phyloP scores from a whole-genome alignment of 2,329 filamentous ascomycete genomes.

The Cercospora citrullina region DNA sequence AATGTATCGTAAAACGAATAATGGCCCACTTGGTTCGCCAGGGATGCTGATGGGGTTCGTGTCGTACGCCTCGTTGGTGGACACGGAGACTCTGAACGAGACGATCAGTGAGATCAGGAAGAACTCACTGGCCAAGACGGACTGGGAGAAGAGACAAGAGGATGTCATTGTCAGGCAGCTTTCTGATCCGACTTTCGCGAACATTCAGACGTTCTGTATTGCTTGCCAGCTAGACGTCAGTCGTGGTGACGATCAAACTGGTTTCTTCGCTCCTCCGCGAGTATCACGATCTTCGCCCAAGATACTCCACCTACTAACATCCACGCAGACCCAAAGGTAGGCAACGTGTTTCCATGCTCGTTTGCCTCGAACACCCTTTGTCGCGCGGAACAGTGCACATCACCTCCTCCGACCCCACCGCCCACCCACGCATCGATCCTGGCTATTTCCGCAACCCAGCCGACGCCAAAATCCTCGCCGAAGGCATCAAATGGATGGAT shows the following conservation, averaged over 20 bases:
- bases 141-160: constrained; percentile 41
- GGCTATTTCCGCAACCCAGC: constrained; percentile 36
- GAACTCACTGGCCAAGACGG: constrained; percentile 39
- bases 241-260: constrained; percentile 33
- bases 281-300: neutral
- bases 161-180: constrained; percentile 39
- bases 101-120: constrained; percentile 37
- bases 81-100: constrained; percentile 32
- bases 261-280: constrained; percentile 37
- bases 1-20: constrained; percentile 38
- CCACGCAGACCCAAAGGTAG: constrained; percentile 32
- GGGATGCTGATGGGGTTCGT: constrained; percentile 42
- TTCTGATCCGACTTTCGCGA: constrained; percentile 39
- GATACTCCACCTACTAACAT: neutral
- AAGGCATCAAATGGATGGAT: constrained; percentile 43
- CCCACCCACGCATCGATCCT: constrained; percentile 38
- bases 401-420: constrained; percentile 28
- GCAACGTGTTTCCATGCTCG: constrained; percentile 34
- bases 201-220: constrained; percentile 43
- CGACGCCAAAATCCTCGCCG: constrained; percentile 37
- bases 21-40: constrained; percentile 39
- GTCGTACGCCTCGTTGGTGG: constrained; percentile 37
- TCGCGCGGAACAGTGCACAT: constrained; percentile 38
- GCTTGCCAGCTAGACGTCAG: constrained; percentile 36
- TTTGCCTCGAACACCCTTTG: constrained; percentile 35